Percentiles rank a stretch among this genome's conserved stretches.
Evolutionary conservation across 1,284 basidiomycete genomes (phyloP).

Genomic region (Xanthoconium separans): DNA sequence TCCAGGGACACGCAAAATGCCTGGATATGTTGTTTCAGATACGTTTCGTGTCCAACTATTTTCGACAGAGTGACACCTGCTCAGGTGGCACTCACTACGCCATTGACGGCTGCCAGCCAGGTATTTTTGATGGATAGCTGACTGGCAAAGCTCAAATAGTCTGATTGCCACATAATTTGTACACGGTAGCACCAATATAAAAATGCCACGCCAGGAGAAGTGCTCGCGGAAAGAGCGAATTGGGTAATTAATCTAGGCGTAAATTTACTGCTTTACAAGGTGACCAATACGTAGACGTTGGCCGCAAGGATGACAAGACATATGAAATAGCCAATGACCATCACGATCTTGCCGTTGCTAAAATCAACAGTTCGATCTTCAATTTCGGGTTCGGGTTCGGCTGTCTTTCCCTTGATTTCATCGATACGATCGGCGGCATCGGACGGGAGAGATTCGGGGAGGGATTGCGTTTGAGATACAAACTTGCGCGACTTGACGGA

Average conservation of each 20-base stretch:
- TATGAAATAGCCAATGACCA: slow-evolving; percentile 55
- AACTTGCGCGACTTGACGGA: slow-evolving; percentile 37
- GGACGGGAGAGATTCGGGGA: background rate
- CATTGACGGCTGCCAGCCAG: too few relatives aligned
- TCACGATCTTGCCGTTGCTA: slow-evolving; percentile 58
- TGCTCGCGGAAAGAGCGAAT: background rate
- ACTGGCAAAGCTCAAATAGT: background rate
- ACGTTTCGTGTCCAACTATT: too few relatives aligned
- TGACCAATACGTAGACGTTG: slow-evolving; percentile 65
- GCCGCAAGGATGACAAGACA: slow-evolving; percentile 66
- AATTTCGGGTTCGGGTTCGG: background rate
- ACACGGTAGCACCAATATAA: too few relatives aligned
- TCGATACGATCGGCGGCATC: background rate
- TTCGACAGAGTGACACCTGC: too few relatives aligned
- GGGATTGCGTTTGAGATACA: background rate
- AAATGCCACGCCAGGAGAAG: background rate
- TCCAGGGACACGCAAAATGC: too few relatives aligned
- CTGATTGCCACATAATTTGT: background rate
- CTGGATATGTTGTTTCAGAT: too few relatives aligned
- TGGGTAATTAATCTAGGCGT: background rate
- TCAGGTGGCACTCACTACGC: too few relatives aligned
- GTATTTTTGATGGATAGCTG: too few relatives aligned
- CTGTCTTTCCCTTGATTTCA: background rate
- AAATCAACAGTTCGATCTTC: slow-evolving; percentile 46
- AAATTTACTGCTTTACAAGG: slow-evolving; percentile 34